Evolutionary conservation across 441 rosid species (phyloP), one percentile per base, ranked within the genome.

Genomic region (Erodium trifolium): DNA sequence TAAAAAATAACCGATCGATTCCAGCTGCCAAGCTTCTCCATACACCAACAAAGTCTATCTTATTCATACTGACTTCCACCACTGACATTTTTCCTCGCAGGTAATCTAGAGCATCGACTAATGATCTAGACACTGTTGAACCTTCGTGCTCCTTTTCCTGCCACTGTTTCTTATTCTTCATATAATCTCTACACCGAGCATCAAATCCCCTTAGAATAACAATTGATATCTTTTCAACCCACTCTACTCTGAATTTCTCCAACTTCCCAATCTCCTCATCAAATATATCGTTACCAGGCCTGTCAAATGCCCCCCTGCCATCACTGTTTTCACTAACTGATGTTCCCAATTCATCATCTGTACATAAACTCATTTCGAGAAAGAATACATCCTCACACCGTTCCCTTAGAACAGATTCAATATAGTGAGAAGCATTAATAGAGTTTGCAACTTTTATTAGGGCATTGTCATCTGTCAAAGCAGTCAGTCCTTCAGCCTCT

Each of bases 401-500:
- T 77, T 89, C 93, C 73, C 75, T 86, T 70, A 93, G 67, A 68
- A 89, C 86, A 59, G 88, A 81, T 72, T 88, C 98, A 67, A 85
- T 67, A 69, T 85, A 84, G 72, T 71, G 85, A 34, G 86, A 80
- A 72, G 93, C 93, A 78, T 91, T 93, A 49, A 89, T 53, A 4
- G 89, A 83, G 79, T 78, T 81, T 23, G 84, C 82, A 67, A 93
- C 98, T 81, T 89, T 93, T 62, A 88, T 67, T 53, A 93, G 79
- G 73, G 88, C 98, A 72, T 82, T 80, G 63, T 89, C 85, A 73
- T 89, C 93, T 0, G 95, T 86, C 71, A 91, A 76, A 31, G 98
- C 93, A 73, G 98, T 93, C 79, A 88, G 70, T 68, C 97, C 97
- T 82, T 91, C 98, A 7, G 97, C 97, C 75, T 89, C 97, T 79